A percentile compares a stretch with the other conserved stretches of the same genome.
Evolutionary conservation across 106 monocot species (phyloP).

Genomic region (Chionographis japonica): DNA sequence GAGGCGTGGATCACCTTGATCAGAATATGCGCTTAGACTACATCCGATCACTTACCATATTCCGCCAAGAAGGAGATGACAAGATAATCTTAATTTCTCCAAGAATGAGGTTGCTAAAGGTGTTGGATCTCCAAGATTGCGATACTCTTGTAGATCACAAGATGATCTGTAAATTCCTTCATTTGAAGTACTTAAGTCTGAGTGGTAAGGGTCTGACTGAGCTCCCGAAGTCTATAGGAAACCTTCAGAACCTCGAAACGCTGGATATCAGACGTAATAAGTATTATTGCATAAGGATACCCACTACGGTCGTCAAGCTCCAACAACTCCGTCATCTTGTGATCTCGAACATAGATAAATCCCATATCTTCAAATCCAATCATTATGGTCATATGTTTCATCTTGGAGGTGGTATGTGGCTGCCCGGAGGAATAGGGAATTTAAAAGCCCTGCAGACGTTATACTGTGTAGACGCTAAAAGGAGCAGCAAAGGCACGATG

Average conservation of each 20-base stretch:
- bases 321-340: constrained; percentile 6
- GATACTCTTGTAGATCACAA: neutral
- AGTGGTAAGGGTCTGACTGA: too few relatives aligned
- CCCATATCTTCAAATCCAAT: neutral
- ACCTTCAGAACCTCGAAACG: constrained; percentile 1
- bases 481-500: neutral
- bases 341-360: neutral
- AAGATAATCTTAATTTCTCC: neutral
- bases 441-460: neutral
- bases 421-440: neutral
- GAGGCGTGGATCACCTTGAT: neutral
- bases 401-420: too few relatives aligned
- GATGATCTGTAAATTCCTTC: neutral
- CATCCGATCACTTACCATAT: constrained; percentile 14
- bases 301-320: constrained; percentile 3
- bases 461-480: neutral
- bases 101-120: constrained; percentile 1
- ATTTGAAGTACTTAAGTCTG: constrained; percentile 4
- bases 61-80: neutral
- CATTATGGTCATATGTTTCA: too few relatives aligned
- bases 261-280: constrained; percentile 5
- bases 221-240: neutral
- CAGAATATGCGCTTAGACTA: neutral
- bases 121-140: constrained; percentile 15
- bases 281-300: neutral